Percentiles rank a stretch among this genome's conserved stretches.
Conservation (phyloP, 306 rosid species). For the Abrus pulchellus region DNA sequence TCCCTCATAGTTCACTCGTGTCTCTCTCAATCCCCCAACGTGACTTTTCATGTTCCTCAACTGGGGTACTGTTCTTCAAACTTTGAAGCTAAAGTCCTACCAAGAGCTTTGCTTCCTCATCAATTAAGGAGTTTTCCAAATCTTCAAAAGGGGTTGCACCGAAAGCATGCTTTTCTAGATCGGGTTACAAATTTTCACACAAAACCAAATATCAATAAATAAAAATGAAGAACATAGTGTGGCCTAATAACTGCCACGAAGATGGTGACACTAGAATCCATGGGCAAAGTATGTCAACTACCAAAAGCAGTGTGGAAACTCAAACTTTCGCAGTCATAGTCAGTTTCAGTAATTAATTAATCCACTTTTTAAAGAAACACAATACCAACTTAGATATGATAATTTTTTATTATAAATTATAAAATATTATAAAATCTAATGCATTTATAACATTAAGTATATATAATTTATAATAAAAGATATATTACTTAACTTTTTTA, state of each 20-base stretch:
- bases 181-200: constrained; percentile 19
- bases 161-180: constrained; percentile 53
- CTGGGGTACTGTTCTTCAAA: constrained; percentile 31
- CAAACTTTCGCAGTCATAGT: neutral
- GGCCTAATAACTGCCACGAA: constrained; percentile 23
- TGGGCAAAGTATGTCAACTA: constrained; percentile 15
- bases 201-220: neutral
- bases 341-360: constrained; percentile 21
- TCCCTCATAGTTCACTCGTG: neutral
- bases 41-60: neutral
- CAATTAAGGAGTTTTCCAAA: constrained; percentile 45
- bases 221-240: neutral
- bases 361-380: no score
- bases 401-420: no score
- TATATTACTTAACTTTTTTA: no score
- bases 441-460: no score
- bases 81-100: constrained; percentile 23
- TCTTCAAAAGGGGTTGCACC: constrained; percentile 54
- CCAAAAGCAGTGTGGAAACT: constrained; percentile 42
- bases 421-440: no score
- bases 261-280: constrained; percentile 38
- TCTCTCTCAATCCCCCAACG: neutral
- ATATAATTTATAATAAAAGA: no score
- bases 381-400: no score
- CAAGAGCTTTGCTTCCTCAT: constrained; percentile 43